Base-by-base conservation (phyloP, 306 rosid genomes). In the Gastrolobium villosum region DNA sequence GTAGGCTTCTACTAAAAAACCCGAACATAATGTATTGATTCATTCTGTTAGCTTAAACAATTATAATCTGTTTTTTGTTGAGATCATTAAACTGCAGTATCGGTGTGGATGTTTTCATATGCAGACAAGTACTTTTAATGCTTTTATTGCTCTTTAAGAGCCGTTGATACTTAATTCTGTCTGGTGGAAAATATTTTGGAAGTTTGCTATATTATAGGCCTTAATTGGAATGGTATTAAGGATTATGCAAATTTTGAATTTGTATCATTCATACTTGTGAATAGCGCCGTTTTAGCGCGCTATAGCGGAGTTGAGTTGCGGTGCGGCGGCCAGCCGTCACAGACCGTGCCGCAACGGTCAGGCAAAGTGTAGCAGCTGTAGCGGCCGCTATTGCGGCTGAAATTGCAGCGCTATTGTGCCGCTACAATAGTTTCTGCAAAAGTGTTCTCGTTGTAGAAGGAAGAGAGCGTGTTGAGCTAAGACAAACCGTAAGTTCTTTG, bases 151-250 rank as follows among this genome's bases (percentile, higher is more conserved):
- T 26, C 54, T 75, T 13, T 39, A 50, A 43, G 28, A 49, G 52
- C 62, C 50, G 32, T 63, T 6, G 37, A n/a, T 49, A 10, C 56
- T 7, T n/a, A 66, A 65, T 65, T 63, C 62, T 39, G 31, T 34
- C 43, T 45, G 2, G 6, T 30, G 28, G 63, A 20, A 74, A 36
- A 5, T 61, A 45, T 48, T 75, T 34, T 30, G 3, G 50, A 31
- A 36, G 41, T 10, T 36, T 76, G 9, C 50, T 30, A 55, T 8
- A 39, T 13, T 50, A 9, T 9, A 7, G 7, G 8, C 52, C 26
- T 44, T 55, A 60, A 28, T 45, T 43, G 36, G 31, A 44, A 32
- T 32, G 32, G 10, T 1, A 45, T 6, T 46, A 37, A 20, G 36
- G 77, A 13, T 79, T 59, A 1, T 1, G 14, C 53, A 46, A 26